Conservation (phyloP, 192 early-diverging fungal species). For the Entomortierella parvispora region DNA sequence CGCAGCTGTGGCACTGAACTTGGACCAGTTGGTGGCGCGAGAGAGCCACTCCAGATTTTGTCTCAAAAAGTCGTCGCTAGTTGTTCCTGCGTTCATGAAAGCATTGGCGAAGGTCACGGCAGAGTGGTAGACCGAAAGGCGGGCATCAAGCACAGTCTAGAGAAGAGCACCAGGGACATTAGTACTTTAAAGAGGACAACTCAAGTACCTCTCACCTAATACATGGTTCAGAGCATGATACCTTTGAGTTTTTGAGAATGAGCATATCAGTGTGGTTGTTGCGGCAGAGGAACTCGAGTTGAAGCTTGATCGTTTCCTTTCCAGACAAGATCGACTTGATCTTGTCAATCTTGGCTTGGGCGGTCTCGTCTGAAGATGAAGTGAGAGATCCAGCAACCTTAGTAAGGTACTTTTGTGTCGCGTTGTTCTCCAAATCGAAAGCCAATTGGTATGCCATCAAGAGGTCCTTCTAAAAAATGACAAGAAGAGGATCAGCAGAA, state of each 20-base stretch:
- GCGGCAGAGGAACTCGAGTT: slow-evolving; percentile 94
- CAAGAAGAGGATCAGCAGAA: background rate
- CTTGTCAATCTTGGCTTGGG: slow-evolving; percentile 59
- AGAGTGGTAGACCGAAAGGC: slow-evolving; percentile 93
- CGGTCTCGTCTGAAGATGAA: slow-evolving; percentile 26
- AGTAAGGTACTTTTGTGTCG: slow-evolving; percentile 95
- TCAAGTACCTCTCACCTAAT: background rate
- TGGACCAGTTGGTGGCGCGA: slow-evolving; percentile 98
- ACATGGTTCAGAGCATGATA: slow-evolving; percentile 13
- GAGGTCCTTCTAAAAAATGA: slow-evolving; percentile 54
- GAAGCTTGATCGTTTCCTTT: slow-evolving; percentile 88
- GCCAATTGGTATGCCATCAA: slow-evolving; percentile 97
- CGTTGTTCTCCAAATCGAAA: slow-evolving; percentile 96
- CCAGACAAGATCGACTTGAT: slow-evolving; percentile 89
- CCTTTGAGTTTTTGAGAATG: slow-evolving; percentile 94
- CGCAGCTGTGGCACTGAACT: slow-evolving; percentile 98
- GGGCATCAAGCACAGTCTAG: slow-evolving; percentile 87
- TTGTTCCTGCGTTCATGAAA: slow-evolving; percentile 98
- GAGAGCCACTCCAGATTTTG: slow-evolving; percentile 98
- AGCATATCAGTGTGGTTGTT: slow-evolving; percentile 97
- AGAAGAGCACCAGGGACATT: background rate
- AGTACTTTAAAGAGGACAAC: background rate
- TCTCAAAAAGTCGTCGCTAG: slow-evolving; percentile 96
- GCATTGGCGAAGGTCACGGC: slow-evolving; percentile 97
- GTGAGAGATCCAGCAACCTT: slow-evolving; percentile 77